Conservation (phyloP, 192 early-diverging fungal genomes). For the Endogone sp. region DNA sequence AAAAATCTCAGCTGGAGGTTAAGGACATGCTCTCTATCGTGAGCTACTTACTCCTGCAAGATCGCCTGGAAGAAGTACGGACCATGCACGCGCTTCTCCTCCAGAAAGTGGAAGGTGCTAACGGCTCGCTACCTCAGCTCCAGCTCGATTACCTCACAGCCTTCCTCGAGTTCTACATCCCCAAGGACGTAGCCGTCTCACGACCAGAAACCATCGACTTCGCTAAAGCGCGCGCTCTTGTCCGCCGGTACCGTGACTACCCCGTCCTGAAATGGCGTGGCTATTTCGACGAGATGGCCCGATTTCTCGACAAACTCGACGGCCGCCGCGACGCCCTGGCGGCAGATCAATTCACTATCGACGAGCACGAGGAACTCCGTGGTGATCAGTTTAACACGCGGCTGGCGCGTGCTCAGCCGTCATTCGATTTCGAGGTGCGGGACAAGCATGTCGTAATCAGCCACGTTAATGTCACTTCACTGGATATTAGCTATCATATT, state of each 20-base stretch:
- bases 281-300: conserved; percentile 31
- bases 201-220: conserved; percentile 11
- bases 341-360: background rate
- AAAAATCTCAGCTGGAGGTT: conserved; percentile 18
- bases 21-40: conserved; percentile 32
- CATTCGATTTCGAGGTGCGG: conserved; percentile 35
- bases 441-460: conserved; percentile 28
- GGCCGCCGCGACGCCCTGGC: background rate
- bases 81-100: conserved; percentile 10
- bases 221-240: conserved; percentile 12
- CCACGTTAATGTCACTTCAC: conserved; percentile 24
- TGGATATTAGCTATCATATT: conserved; percentile 35
- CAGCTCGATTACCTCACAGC: conserved; percentile 43
- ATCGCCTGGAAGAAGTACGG: conserved; percentile 38
- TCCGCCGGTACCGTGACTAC: conserved; percentile 28
- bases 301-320: conserved; percentile 29
- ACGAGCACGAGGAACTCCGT: background rate
- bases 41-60: conserved; percentile 42
- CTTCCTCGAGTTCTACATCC: conserved; percentile 39
- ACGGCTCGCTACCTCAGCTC: conserved; percentile 13
- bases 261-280: conserved; percentile 35
- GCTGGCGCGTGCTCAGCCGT: conserved; percentile 18
- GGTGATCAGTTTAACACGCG: conserved; percentile 5
- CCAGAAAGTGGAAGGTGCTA: background rate
- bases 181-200: conserved; percentile 1